Evolutionary conservation across 768 basidiomycete species (phyloP).

Genomic region (Russula ochroleuca): DNA sequence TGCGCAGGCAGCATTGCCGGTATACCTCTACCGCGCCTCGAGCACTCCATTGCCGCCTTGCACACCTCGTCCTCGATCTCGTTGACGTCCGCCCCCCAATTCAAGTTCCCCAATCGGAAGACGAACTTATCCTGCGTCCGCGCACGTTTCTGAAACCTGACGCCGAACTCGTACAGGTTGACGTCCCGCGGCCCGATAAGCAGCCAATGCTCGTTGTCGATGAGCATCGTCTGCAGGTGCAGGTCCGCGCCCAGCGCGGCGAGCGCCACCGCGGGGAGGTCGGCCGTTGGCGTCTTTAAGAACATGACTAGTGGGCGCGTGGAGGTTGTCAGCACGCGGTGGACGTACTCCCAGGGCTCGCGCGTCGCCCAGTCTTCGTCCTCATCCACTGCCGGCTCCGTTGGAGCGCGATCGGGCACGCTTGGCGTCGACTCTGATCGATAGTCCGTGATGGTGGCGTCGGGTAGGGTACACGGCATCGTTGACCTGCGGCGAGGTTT

Average conservation of each 20-base stretch:
- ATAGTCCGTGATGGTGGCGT: background rate
- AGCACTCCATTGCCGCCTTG: constrained; percentile 8
- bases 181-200: constrained; percentile 7
- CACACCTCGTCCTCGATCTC: constrained; percentile 19
- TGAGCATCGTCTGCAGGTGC: constrained; percentile 4
- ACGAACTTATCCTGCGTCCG: constrained; percentile 6
- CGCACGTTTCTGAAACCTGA: constrained; percentile 9
- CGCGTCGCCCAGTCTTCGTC: constrained; percentile 24
- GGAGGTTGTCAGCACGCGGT: constrained; percentile 20
- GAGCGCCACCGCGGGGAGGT: constrained; percentile 6
- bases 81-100: constrained; percentile 19
- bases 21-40: background rate
- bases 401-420: background rate
- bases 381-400: background rate
- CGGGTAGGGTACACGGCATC: constrained; percentile 19
- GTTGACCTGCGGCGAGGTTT: background rate
- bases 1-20: constrained; percentile 23
- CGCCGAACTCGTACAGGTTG: constrained; percentile 10
- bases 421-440: background rate
- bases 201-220: constrained; percentile 23
- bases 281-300: constrained; percentile 13
- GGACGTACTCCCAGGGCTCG: constrained; percentile 24
- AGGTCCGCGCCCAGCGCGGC: constrained; percentile 9
- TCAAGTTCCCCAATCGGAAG: constrained; percentile 13
- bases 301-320: constrained; percentile 17